Base-by-base conservation (phyloP, 805 yeast species). In the Zygosaccharomyces siamensis region DNA sequence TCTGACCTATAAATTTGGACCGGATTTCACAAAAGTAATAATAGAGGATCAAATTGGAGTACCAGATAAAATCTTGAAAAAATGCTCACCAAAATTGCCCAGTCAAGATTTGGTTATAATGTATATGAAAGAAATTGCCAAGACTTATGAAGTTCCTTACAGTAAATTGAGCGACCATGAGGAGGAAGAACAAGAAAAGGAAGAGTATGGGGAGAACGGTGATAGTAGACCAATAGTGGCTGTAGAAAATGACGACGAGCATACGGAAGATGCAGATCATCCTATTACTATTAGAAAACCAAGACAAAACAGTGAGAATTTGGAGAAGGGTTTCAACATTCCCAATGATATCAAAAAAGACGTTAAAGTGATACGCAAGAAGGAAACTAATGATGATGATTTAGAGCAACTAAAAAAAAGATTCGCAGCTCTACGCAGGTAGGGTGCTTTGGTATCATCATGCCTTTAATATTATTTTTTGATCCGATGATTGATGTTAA, bases 81-180 rank as follows among this genome's bases (percentile, higher is more conserved):
- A 89, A 52, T 82, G 93, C 49, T 71, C 77, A 14, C 78, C 83
- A 3, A 79, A 77, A 46, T 81, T 93, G 4, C 96, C 96, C 1
- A 65, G 75, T 3, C 75, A 72, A 38, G 80, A 75, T 21, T 72
- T 89, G 47, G 93, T 89, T 1, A 73, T 75, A 12, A 66, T 86
- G 50, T 89, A 89, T 59, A 70, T 89, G 52, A 71, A 77, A 46
- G 97, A 89, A 60, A 89, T 89, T 52, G 95, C 96, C 1, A 73
- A 73, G 45, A 86, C 95, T 0, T 89, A 89, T 60, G 75, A 76
- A 20, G 93, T 83, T 0, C 85, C 89, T 1, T 89, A 80, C 58
- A 80, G 87, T 28, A 83, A 80, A 11, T 63, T 81, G 14, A 45
- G 44, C 14, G 58, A 57, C 30, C 36, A 36, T n/a, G 66, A 60